These are phyloP conservation scores for Crucibulum cyathiforme DNA, from an alignment of 1,284 basidiomycete species.

Conservation along the genomic window DNA sequence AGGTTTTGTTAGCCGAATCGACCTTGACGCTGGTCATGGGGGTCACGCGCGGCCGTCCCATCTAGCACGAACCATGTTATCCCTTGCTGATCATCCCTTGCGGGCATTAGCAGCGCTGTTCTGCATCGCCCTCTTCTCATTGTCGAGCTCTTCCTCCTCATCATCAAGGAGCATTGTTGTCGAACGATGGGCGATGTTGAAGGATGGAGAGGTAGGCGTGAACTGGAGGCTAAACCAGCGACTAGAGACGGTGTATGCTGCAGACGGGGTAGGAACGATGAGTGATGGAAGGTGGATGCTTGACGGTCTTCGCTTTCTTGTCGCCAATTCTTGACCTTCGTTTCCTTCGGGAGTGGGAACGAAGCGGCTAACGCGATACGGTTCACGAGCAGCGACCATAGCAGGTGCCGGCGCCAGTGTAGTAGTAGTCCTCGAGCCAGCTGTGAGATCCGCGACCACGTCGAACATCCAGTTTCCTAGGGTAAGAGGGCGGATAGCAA, in stretches of 20 bases:
- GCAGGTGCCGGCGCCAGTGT: conserved; percentile 12
- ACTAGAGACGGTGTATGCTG: conserved; percentile 22
- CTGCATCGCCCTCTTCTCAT: conserved; percentile 50
- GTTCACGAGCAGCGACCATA: conserved; percentile 19
- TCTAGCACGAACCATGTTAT: conserved; percentile 28
- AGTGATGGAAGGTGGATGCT: conserved; percentile 40
- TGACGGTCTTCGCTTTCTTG: conserved; percentile 37
- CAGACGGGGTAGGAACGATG: conserved; percentile 17
- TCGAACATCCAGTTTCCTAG: conserved; percentile 82
- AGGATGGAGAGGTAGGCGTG: conserved; percentile 59
- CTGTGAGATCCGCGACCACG: conserved; percentile 70
- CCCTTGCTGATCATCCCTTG: conserved; percentile 27
- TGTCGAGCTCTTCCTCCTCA: conserved; percentile 22
- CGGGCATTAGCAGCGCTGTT: conserved; percentile 41
- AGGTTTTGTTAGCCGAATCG: too few relatives aligned
- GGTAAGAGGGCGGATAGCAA: conserved; percentile 40
- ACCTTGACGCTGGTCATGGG: too few relatives aligned
- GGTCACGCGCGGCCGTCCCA: conserved; percentile 46
- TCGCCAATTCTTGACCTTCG: background rate
- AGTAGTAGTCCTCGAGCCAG: conserved; percentile 6
- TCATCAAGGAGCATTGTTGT: conserved; percentile 17
- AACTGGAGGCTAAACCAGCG: conserved; percentile 66
- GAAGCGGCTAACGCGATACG: conserved; percentile 41
- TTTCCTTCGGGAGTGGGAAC: conserved; percentile 34
- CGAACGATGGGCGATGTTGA: conserved; percentile 32